These are phyloP conservation scores for Ceraceosorus bombacis DNA, from an alignment of 1,284 basidiomycete genomes.

Conservation along the genomic window DNA sequence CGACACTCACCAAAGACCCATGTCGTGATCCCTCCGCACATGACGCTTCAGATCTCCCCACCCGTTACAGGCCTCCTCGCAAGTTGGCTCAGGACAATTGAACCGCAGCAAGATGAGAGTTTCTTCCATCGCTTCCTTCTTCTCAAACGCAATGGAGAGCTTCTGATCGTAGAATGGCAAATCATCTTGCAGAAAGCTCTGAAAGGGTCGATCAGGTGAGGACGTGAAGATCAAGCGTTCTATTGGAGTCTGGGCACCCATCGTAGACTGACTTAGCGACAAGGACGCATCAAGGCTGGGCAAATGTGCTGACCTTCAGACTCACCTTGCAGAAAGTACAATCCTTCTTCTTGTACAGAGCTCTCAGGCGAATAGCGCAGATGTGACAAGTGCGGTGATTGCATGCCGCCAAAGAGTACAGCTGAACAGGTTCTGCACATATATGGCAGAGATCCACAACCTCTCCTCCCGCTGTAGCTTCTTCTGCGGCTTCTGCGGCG, in stretches of 20 bases:
- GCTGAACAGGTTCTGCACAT: conserved; percentile 88
- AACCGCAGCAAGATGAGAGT: conserved; percentile 77
- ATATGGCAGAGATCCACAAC: conserved; percentile 69
- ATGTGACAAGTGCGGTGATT: conserved; percentile 89
- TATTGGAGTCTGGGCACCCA: conserved; percentile 62
- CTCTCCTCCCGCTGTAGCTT: conserved; percentile 50
- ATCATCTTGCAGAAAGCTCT: conserved; percentile 30
- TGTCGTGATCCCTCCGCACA: conserved; percentile 65
- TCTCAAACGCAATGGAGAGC: conserved; percentile 77
- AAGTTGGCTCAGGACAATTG: conserved; percentile 53
- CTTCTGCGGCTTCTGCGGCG: conserved; percentile 19
- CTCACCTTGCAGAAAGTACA: conserved; percentile 93
- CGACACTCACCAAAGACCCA: conserved; percentile 66
- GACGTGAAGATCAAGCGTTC: conserved; percentile 72
- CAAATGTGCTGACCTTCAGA: background rate
- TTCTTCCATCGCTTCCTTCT: conserved; percentile 87
- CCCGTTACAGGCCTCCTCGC: conserved; percentile 72
- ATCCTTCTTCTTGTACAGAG: conserved; percentile 74
- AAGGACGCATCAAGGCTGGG: background rate
- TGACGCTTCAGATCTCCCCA: conserved; percentile 85
- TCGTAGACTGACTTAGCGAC: background rate
- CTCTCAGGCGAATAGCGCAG: conserved; percentile 80
- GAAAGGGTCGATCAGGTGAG: conserved; percentile 52
- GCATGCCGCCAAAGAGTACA: conserved; percentile 79
- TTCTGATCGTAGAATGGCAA: conserved; percentile 37